Evolutionary conservation across 176 grass and related monocot genomes (phyloP), one percentile per base, ranked within the genome.

Genomic region (Bothriochloa decipiens): DNA sequence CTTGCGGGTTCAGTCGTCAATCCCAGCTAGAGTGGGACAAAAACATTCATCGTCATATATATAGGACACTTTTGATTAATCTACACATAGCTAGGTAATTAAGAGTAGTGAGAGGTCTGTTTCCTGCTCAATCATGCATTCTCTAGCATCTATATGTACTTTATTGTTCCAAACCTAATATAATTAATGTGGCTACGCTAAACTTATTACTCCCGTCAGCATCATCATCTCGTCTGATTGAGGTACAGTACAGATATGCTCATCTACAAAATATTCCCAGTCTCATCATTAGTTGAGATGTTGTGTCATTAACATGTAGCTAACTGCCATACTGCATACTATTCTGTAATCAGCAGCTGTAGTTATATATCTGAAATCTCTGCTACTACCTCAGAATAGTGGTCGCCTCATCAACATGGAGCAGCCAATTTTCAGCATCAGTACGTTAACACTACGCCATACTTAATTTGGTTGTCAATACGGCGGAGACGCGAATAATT

Each of bases 241-340:
- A 84, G 58, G 61, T 65, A 23, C 55, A 60, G 22, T 3, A 23
- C 23, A 41, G 46, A 79, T 45, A 73, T n/a, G 20, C 43, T 29
- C 14, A 36, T 65, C 76, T 45, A 46, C 40, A 63, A 76, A 37
- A 76, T 84, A 76, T 84, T 84, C 72, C 61, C 33, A 41, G 41
- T 60, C 55, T 83, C 57, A 68, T 84, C 72, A 84, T 68, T 76
- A 84, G 45, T 76, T 84, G 72, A 52, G 62, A 55, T 55, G 82
- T 23, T 83, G 82, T 76, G 45, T 66, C 72, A 76, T 60, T 8
- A 60, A 60, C 7, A 7, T 41, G 50, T 41, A 83, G 40, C 42
- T 66, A 65, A 64, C 60, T 67, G 43, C 60, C 67, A 76, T 84
- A 66, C 47, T 50, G 47, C 47, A 50, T 36, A 36, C 35, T 50